Evolutionary conservation across 1,284 basidiomycete species (phyloP), one percentile per base, ranked within the genome.

Genomic region (Porphyrellus sp.): DNA sequence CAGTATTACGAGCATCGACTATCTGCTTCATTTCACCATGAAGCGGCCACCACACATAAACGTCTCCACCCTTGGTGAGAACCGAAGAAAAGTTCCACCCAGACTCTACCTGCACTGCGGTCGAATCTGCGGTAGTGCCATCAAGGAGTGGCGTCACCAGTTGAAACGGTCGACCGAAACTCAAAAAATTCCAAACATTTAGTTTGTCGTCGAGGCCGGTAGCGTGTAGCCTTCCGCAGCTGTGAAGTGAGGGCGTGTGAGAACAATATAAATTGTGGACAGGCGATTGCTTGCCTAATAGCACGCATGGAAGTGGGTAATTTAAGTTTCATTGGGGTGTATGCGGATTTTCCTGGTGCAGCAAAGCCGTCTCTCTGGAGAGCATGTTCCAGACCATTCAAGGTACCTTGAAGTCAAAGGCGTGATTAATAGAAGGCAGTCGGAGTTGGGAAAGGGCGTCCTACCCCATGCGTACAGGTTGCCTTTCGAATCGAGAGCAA

Each of bases 401-500:
- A 67, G 12, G 81, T 79, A 33, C 87, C 86, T 89, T 58, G 8
- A 33, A 34, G n/a, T 85, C 47, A 16, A 41, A 43, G 4, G 51
- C 28, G n/a, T 16, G n/a, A 35, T 58, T 21, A 59, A 52, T 44
- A 46, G 20, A 44, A 34, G 38, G 38, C 18, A 38, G 9, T 40
- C 18, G 30, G 42, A 33, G 27, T 24, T 25, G 28, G 18, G 25
- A 49, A 49, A 27, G 23, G 35, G 13, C 11, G 5, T 52, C 74
- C 56, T 65, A 89, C 91, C 91, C 91, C 91, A 94, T n/a, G 89
- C 89, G 69, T 86, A 82, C 11, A 93, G 72, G 30, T 74, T 72
- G 9, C 92, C 91, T 46, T 79, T 71, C 2, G 85, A 85, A 68
- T 92, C 89, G 40, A 91, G 69, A 2, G 87, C 88, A 63, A 89